These are phyloP conservation scores for Echinochloa phyllopogon DNA, from an alignment of 176 grass and related monocot genomes.

Conservation along the genomic window DNA sequence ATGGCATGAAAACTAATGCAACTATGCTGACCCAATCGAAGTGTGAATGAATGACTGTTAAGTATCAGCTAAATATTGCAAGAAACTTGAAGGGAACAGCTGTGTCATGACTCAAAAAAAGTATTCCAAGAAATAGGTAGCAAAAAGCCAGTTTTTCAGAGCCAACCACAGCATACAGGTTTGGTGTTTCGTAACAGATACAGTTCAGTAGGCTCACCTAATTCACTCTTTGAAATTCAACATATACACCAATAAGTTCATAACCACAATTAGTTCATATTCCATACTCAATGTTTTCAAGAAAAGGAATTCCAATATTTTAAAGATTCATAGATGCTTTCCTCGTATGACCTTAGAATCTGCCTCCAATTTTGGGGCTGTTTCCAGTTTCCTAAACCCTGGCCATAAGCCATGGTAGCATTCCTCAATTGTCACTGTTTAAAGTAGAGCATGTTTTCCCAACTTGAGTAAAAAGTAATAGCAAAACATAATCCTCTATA, in stretches of 20 bases:
- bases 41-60: neutral
- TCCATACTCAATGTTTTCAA: neutral
- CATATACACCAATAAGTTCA: neutral
- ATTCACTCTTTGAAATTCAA: neutral
- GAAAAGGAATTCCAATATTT: neutral
- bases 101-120: neutral
- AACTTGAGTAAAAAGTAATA: neutral
- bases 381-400: neutral
- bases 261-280: neutral
- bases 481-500: slow-evolving; percentile 1
- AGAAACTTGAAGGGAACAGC: neutral
- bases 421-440: neutral
- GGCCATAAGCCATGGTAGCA: neutral
- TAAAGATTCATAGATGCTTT: neutral
- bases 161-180: neutral
- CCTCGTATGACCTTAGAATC: neutral
- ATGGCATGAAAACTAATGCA: slow-evolving; percentile 10
- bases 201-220: neutral
- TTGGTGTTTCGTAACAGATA: neutral
- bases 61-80: slow-evolving; percentile 4
- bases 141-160: neutral
- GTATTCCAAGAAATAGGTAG: neutral
- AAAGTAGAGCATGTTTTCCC: neutral
- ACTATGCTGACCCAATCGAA: neutral
- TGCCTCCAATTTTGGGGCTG: neutral